Evolutionary conservation across 2,329 filamentous ascomycete genomes (phyloP).

Genomic region (Saccharata proteae): DNA sequence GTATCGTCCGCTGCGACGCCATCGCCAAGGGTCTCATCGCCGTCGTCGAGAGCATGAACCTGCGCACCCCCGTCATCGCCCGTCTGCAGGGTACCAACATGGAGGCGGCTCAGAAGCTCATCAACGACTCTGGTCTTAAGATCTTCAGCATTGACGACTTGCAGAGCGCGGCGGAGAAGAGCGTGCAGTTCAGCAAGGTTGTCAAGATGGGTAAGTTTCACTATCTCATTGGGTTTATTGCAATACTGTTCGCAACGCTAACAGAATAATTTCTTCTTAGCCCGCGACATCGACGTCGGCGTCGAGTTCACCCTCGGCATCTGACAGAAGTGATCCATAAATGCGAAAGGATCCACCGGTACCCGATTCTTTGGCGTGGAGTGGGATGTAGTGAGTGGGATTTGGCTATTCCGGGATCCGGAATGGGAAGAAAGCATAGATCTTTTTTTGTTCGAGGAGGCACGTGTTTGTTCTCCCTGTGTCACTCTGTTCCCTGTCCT

Average conservation of each 20-base stretch:
- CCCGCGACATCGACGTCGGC: constrained; percentile 92
- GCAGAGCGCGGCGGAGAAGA: constrained; percentile 93
- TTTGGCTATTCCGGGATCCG: too few relatives aligned
- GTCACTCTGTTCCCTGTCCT: too few relatives aligned
- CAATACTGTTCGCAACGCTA: constrained; percentile 25
- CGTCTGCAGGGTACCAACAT: constrained; percentile 98
- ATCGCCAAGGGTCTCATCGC: constrained; percentile 94
- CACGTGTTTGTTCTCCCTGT: too few relatives aligned
- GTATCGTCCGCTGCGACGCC: constrained; percentile 94
- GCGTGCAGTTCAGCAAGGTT: constrained; percentile 97
- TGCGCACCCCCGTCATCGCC: constrained; percentile 93
- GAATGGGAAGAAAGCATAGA: too few relatives aligned
- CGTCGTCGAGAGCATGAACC: constrained; percentile 87
- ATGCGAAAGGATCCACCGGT: too few relatives aligned
- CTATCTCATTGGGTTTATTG: constrained; percentile 1
- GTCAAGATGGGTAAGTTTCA: constrained; percentile 85
- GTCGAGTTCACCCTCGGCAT: constrained; percentile 59
- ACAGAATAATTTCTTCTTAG: too few relatives aligned
- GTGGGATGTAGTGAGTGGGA: too few relatives aligned
- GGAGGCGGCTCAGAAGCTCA: constrained; percentile 79
- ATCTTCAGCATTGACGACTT: constrained; percentile 99
- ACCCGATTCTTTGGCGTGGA: too few relatives aligned
- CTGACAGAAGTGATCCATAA: too few relatives aligned
- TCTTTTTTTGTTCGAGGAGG: too few relatives aligned
- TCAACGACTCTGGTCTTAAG: constrained; percentile 97